These are phyloP conservation scores for Yarrowia yakushimensis DNA, from an alignment of 805 yeast genomes.

Conservation along the genomic window DNA sequence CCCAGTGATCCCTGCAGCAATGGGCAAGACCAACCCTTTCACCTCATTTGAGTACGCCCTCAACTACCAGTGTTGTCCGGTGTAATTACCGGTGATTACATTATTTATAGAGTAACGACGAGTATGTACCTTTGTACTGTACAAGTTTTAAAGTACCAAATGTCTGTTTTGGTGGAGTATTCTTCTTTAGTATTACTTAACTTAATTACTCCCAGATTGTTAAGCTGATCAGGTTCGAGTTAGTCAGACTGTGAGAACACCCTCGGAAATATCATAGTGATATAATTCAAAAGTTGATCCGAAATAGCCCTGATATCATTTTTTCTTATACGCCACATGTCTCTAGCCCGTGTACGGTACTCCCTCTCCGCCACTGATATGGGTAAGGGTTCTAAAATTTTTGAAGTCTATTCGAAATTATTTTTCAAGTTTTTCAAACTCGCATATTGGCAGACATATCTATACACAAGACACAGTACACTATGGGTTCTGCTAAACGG, in stretches of 20 bases:
- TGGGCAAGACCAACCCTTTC: slow-evolving; percentile 23
- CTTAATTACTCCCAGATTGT: too few relatives aligned
- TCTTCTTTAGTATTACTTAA: too few relatives aligned
- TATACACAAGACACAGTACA: neutral
- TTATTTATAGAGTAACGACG: slow-evolving; percentile 7
- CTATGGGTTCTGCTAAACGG: slow-evolving; percentile 20
- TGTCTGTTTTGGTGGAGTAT: too few relatives aligned
- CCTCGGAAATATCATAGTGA: too few relatives aligned
- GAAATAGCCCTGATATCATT: too few relatives aligned
- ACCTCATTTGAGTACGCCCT: slow-evolving; percentile 26
- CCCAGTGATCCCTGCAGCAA: neutral
- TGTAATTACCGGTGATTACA: slow-evolving; percentile 25
- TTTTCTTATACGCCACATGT: too few relatives aligned
- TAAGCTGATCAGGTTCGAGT: too few relatives aligned
- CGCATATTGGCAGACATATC: neutral
- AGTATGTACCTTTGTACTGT: neutral
- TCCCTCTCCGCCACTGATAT: slow-evolving; percentile 3
- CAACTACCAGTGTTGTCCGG: slow-evolving; percentile 24
- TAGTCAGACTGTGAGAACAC: too few relatives aligned
- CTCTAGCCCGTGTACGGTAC: too few relatives aligned
- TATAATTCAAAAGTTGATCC: too few relatives aligned
- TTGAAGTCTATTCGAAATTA: slow-evolving; percentile 14
- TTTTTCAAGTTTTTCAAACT: slow-evolving; percentile 9
- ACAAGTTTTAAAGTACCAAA: too few relatives aligned
- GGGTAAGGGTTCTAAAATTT: slow-evolving; percentile 19